Evolutionary conservation across 371 early-diverging fungal species (phyloP).

Genomic region (Saksenaea oblongispora): DNA sequence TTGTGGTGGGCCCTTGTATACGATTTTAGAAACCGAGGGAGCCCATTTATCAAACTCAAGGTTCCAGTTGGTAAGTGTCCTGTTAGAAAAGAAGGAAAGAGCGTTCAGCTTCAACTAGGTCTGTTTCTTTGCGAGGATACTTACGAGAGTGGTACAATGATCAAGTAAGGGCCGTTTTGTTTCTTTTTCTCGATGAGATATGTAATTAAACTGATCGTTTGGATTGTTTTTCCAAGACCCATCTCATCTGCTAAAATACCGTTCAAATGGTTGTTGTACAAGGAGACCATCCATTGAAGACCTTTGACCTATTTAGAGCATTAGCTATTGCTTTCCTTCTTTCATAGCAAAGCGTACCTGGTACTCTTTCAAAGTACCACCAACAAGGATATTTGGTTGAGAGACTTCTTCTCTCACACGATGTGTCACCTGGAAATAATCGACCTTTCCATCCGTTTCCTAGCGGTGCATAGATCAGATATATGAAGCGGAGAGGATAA

Average conservation of each 20-base stretch:
- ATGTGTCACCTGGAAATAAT: slow-evolving; percentile 92
- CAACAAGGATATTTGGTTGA: slow-evolving; percentile 85
- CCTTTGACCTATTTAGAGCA: slow-evolving; percentile 71
- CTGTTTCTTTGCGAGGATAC: slow-evolving; percentile 21
- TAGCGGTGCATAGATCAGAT: background rate
- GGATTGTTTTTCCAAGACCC: slow-evolving; percentile 98
- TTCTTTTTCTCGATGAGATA: slow-evolving; percentile 91
- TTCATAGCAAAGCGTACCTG: slow-evolving; percentile 53
- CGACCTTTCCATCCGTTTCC: slow-evolving; percentile 56
- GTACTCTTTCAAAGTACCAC: slow-evolving; percentile 96
- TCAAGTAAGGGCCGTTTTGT: slow-evolving; percentile 91
- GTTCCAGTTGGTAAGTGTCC: slow-evolving; percentile 95
- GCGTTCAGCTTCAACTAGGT: background rate
- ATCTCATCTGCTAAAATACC: slow-evolving; percentile 99
- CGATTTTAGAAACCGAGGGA: slow-evolving; percentile 84
- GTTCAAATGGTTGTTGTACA: slow-evolving; percentile 95
- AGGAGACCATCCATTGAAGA: slow-evolving; percentile 97
- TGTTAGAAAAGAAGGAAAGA: background rate
- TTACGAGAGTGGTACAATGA: slow-evolving; percentile 93
- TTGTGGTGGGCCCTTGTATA: slow-evolving; percentile 87
- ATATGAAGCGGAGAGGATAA: slow-evolving; percentile 11
- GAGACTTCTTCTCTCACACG: slow-evolving; percentile 76
- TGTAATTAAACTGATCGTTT: slow-evolving; percentile 96
- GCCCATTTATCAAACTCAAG: slow-evolving; percentile 99
- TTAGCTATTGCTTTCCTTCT: background rate